These are phyloP conservation scores for Apiospora marii DNA, from an alignment of 2,329 filamentous ascomycete genomes.

Conservation along the genomic window DNA sequence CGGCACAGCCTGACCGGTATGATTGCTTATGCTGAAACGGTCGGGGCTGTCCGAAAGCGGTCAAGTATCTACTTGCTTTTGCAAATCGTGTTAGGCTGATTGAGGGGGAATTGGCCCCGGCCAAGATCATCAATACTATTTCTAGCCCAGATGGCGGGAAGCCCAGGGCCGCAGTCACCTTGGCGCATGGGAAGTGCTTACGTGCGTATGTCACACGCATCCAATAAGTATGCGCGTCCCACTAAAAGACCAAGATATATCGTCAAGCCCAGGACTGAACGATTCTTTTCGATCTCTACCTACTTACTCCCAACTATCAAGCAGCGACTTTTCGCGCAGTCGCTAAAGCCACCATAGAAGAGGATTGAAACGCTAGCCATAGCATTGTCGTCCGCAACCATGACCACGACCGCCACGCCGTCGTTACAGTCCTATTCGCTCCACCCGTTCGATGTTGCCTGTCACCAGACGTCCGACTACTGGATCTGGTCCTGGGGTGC, in stretches of 20 bases:
- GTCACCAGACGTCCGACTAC: conserved; percentile 26
- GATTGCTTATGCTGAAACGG: too few relatives aligned
- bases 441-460: background rate
- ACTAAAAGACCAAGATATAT: background rate
- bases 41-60: too few relatives aligned
- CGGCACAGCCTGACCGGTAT: too few relatives aligned
- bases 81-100: too few relatives aligned
- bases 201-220: background rate
- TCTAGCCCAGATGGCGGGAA: background rate
- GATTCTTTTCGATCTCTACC: background rate
- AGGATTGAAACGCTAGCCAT: background rate
- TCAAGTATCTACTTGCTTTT: too few relatives aligned
- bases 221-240: background rate
- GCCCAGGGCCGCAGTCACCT: background rate
- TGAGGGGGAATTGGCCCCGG: too few relatives aligned
- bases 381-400: background rate
- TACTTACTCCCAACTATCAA: too few relatives aligned
- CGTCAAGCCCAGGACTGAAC: background rate
- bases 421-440: background rate
- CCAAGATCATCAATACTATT: background rate
- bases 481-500: conserved; percentile 35
- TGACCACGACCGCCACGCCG: background rate
- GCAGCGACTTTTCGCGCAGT: too few relatives aligned
- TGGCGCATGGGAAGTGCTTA: background rate
- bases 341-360: too few relatives aligned